phyloP scores from a whole-genome alignment of 2,329 filamentous ascomycete genomes.

The Stagonosporopsis vannaccii region DNA sequence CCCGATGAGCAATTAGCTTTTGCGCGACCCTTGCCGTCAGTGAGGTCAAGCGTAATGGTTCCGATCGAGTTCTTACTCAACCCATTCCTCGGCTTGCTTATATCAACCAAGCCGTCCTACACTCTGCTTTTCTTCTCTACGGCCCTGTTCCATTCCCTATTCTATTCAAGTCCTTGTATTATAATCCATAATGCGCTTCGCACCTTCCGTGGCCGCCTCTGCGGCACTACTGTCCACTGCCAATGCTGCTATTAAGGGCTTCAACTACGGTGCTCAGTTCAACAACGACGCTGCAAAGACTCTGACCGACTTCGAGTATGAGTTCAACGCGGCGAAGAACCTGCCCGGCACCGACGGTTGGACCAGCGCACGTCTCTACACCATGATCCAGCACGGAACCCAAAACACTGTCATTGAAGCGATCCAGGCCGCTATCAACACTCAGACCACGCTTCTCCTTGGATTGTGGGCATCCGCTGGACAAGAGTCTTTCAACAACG shows the following conservation, averaged over 20 bases:
- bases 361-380: conserved; percentile 76
- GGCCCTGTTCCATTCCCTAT: background rate
- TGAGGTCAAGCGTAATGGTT: conserved; percentile 28
- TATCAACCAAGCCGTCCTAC: conserved; percentile 1
- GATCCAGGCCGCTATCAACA: conserved; percentile 82
- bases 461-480: conserved; percentile 84
- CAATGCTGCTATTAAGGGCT: conserved; percentile 59
- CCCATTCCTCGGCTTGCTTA: conserved; percentile 9
- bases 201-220: conserved; percentile 45
- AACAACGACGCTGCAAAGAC: conserved; percentile 66
- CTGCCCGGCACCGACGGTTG: conserved; percentile 68
- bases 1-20: conserved; percentile 22
- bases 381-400: conserved; percentile 74
- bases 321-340: conserved; percentile 71
- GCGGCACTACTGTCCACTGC: conserved; percentile 51
- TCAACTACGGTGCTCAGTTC: conserved; percentile 75
- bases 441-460: conserved; percentile 79
- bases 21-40: conserved; percentile 25
- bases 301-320: conserved; percentile 71
- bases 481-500: conserved; percentile 69
- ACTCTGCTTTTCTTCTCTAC: conserved; percentile 1
- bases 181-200: conserved; percentile 43
- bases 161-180: conserved; percentile 1
- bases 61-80: conserved; percentile 25
- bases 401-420: conserved; percentile 69